Conservation (phyloP, 2,329 filamentous ascomycete species). For the Alternaria novae-zelandiae region DNA sequence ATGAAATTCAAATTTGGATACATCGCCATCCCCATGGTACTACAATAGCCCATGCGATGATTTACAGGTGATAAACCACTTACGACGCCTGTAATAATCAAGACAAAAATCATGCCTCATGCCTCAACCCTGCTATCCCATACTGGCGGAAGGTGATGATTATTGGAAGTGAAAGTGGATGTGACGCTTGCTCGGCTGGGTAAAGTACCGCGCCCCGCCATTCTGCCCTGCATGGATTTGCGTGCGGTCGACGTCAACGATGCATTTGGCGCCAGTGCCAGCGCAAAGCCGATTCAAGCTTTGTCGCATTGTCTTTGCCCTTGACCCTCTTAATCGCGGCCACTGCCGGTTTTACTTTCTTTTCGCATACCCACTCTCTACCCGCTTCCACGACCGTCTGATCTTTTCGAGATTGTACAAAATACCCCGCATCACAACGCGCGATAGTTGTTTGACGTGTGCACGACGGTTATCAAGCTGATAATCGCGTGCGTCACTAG, state of each 20-base stretch:
- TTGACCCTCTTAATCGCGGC: not conserved
- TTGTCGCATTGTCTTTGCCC: not conserved
- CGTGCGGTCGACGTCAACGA: conserved; percentile 2
- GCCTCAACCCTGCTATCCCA: too few species aligned
- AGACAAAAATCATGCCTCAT: too few species aligned
- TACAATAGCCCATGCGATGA: too few species aligned
- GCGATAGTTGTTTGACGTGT: not conserved
- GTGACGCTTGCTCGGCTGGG: not conserved
- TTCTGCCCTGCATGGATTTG: not conserved
- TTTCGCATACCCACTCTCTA: not conserved
- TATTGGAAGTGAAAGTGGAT: too few species aligned
- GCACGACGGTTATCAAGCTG: not conserved
- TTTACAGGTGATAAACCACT: too few species aligned
- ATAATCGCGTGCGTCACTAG: conserved; percentile 3
- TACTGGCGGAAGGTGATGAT: too few species aligned
- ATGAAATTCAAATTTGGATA: too few species aligned
- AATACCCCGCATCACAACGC: not conserved
- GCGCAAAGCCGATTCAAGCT: not conserved
- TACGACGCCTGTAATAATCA: too few species aligned
- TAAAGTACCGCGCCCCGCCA: not conserved
- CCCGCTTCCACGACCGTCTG: not conserved
- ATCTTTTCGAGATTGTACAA: not conserved
- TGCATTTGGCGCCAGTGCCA: not conserved
- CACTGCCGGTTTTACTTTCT: not conserved
- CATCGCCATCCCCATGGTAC: too few species aligned